A percentile compares a stretch with the other conserved stretches of the same genome.
These are phyloP conservation scores for Neonectria coccinea DNA, from an alignment of 2,329 filamentous ascomycete genomes.

Conservation along the genomic window DNA sequence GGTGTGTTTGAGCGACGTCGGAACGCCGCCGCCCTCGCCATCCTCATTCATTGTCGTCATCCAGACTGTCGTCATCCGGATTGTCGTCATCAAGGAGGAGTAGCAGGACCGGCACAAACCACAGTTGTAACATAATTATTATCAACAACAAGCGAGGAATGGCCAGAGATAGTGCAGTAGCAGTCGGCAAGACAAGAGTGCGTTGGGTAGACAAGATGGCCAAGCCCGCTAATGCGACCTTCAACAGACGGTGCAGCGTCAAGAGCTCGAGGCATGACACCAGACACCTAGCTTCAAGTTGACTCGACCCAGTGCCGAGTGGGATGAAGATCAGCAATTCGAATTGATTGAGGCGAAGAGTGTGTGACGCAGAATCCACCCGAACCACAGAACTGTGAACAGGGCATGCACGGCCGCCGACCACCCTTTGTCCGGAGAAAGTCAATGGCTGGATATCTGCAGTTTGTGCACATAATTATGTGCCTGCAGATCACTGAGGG, in stretches of 20 bases:
- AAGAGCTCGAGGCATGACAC: conserved; percentile 11
- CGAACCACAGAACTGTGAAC: background rate
- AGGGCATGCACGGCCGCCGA: conserved; percentile 1
- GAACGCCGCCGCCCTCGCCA: conserved; percentile 12
- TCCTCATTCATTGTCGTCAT: conserved; percentile 29
- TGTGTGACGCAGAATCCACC: conserved; percentile 11
- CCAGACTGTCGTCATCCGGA: conserved; percentile 15
- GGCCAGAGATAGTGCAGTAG: too few relatives aligned
- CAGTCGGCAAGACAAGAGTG: background rate
- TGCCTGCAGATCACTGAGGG: conserved; percentile 43
- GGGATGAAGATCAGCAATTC: conserved; percentile 38
- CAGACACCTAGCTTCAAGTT: conserved; percentile 19
- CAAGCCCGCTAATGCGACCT: background rate
- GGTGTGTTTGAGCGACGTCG: conserved; percentile 1
- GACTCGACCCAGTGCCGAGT: conserved; percentile 17
- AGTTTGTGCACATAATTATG: conserved; percentile 1
- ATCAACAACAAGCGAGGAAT: background rate
- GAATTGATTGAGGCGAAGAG: conserved; percentile 20
- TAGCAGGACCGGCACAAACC: background rate
- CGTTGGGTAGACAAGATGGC: background rate
- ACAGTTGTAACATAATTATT: background rate
- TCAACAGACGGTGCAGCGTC: conserved; percentile 1
- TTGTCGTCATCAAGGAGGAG: conserved; percentile 5
- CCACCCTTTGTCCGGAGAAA: background rate
- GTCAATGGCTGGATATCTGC: background rate